Evolutionary conservation across 192 early-diverging fungal species (phyloP), one percentile per base, ranked within the genome.

Genomic region (Lobosporangium transversale): DNA sequence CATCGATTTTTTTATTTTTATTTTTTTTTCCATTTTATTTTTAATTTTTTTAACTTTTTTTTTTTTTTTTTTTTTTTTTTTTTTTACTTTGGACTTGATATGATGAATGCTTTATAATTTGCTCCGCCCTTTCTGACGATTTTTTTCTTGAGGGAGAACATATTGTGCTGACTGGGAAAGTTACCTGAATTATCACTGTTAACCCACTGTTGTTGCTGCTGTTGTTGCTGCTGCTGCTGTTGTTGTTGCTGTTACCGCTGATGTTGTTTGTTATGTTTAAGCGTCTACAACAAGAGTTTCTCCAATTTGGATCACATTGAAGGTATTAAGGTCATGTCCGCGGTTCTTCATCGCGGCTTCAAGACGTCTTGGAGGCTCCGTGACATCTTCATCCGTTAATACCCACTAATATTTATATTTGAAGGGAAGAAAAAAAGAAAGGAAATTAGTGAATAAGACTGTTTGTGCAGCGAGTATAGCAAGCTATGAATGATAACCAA

Each of bases 291-390:
- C 50, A 20, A 80, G 51, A 14, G 84, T 86, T 58, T 83, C 84
- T 31, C 89, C 89, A 51, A 90, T 84, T 40, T 73, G 66, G 5
- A 85, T 59, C 17, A 76, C 69, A 20, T 66, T 64, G 48, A 88
- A 90, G 6, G 79, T 70, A 14, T 67, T 60, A 1, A 64, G 54
- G 3, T 62, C 31, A 48, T 87, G 84, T n/a, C 89, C 89, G 3
- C 85, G 71, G 15, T 76, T 80, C 36, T 62, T 64, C 86, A 92
- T 67, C 8, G 70, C 90, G n/a, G 50, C 76, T 18, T 65, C 63
- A 57, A 95, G 70, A 26, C 88, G 80, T 18, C 71, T 47, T 0
- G 91, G 91, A 21, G 94, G 94, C 62, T 92, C 92, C 36, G 75
- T 84, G 5, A 88, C 67, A 14, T 83, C 81, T 64, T 94, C 94